Evolutionary conservation across 352 stramenopile species (phyloP).

Genomic region (Phytophthora fragariaefolia): DNA sequence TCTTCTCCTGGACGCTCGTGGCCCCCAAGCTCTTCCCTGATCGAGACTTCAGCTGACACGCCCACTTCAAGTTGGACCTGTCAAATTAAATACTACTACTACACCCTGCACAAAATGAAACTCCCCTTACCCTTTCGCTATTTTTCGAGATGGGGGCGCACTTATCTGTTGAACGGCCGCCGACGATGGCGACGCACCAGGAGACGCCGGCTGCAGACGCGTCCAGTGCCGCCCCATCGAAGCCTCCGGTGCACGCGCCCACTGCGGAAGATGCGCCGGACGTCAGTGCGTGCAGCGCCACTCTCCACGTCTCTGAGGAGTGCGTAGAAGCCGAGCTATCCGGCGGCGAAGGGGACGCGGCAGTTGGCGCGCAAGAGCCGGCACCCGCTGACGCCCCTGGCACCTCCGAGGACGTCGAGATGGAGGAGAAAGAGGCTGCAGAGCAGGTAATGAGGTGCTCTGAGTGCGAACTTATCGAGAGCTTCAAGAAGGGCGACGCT

Average conservation of each 20-base stretch:
- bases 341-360: neutral
- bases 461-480: slow-evolving; percentile 25
- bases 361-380: slow-evolving; percentile 13
- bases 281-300: neutral
- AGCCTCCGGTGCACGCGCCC: neutral
- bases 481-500: slow-evolving; percentile 3
- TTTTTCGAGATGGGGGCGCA: slow-evolving; percentile 27
- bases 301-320: neutral
- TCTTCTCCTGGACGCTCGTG: slow-evolving; percentile 96
- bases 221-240: slow-evolving; percentile 6
- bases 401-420: neutral
- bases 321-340: slow-evolving; percentile 30
- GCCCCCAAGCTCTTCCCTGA: slow-evolving; percentile 95
- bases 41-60: slow-evolving; percentile 83
- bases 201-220: slow-evolving; percentile 14
- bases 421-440: neutral
- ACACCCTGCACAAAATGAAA: neutral
- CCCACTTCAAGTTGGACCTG: slow-evolving; percentile 18
- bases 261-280: slow-evolving; percentile 14
- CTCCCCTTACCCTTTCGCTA: slow-evolving; percentile 7
- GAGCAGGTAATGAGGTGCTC: slow-evolving; percentile 19
- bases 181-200: slow-evolving; percentile 20
- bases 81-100: slow-evolving; percentile 6
- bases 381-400: neutral
- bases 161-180: slow-evolving; percentile 28